Conservation (phyloP, 2,329 filamentous ascomycete genomes). For the Cladophialophora yegresii region DNA sequence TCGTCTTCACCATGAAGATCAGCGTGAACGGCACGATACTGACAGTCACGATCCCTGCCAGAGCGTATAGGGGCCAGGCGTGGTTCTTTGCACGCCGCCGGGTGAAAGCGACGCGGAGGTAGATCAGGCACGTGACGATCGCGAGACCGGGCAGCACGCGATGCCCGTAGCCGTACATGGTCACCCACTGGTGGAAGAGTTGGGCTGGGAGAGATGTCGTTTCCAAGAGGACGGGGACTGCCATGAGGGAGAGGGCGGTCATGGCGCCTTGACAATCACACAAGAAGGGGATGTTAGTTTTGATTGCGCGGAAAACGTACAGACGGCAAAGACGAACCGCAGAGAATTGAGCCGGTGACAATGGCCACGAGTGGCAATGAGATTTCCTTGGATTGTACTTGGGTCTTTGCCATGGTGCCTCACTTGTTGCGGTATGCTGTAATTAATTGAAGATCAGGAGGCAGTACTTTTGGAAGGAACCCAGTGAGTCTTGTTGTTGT, state of each 20-base stretch:
- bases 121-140: neutral
- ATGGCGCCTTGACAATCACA: neutral
- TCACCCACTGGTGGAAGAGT: neutral
- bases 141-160: neutral
- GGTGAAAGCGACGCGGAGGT: neutral
- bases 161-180: neutral
- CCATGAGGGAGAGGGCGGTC: neutral
- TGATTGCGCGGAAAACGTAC: neutral
- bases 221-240: neutral
- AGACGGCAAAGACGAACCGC: neutral
- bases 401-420: neutral
- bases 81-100: neutral
- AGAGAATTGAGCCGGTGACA: neutral
- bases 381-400: neutral
- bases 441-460: neutral
- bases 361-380: neutral
- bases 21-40: neutral
- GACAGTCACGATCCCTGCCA: neutral
- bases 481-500: no score
- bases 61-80: neutral
- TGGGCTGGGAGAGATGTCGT: neutral
- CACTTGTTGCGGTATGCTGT: no score
- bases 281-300: neutral
- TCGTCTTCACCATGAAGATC: neutral
- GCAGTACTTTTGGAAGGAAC: neutral